Evolutionary conservation across 192 early-diverging fungal genomes (phyloP), one percentile per base, ranked within the genome.

Genomic region (Dispira parvispora): DNA sequence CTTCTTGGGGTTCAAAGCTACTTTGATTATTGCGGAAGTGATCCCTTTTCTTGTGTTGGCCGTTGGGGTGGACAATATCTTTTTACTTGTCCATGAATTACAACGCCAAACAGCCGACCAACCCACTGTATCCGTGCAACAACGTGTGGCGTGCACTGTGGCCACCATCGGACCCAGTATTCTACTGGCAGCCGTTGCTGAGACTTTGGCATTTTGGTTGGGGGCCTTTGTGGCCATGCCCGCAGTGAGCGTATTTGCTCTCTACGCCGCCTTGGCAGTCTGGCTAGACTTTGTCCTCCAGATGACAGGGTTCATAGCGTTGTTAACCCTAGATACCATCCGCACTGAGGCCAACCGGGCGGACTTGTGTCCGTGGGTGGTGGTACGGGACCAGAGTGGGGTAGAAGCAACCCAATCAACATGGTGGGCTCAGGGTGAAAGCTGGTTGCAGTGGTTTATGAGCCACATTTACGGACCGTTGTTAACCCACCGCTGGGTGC

Each of bases 1-100:
- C 2, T 73, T 77, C 45, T 66, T 78, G 10, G 83, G 83, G 10
- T 70, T 76, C 57, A 81, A 82, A 65, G 76, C 75, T 16, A 83
- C 83, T 0, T 56, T 84, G 52, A 84, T 84, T 67, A 82, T 83
- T 58, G 80, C 80, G 4, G 83, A 84, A 49, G 83, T 84, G 3
- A 83, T 84, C 67, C 83, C 83, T 0, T 84, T 84, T 64, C 62
- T 84, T 38, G 83, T 82, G 11, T 62, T 84, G 43, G 83, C 83
- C 8, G 80, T 84, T 10, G 81, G 83, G 54, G 83, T 84, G 0
- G 83, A 84, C 54, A 84, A 84, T 50, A 82, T 84, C 54, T 84
- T 84, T 62, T 78, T 84, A 57, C 67, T 84, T 14, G 78, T 77
- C 45, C 80, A 84, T 55, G 82, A 82, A 65, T 80, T 79, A 63